A percentile compares a stretch with the other conserved stretches of the same genome.
Conservation (phyloP, 495 filamentous ascomycete species). For the Penicillium canescens region DNA sequence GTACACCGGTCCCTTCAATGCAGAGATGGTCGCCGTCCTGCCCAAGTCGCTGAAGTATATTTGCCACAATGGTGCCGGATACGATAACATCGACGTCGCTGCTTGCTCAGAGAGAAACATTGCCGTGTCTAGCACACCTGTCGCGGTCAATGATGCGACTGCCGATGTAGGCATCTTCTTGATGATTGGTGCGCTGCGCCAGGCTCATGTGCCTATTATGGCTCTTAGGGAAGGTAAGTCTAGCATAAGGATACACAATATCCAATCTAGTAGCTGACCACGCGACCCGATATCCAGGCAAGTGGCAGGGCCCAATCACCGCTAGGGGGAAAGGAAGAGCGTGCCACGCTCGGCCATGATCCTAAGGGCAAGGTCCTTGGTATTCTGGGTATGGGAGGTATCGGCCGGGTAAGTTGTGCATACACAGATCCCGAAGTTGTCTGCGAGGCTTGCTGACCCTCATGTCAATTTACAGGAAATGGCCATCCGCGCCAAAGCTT, state of each 20-base stretch:
- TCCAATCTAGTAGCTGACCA: neutral
- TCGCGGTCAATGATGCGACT: conserved; percentile 69
- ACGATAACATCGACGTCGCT: conserved; percentile 75
- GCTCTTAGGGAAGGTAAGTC: conserved; percentile 58
- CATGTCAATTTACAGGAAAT: conserved; percentile 50
- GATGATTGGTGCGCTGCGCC: conserved; percentile 67
- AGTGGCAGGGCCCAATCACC: conserved; percentile 47
- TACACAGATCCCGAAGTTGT: neutral
- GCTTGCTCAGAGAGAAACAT: conserved; percentile 65
- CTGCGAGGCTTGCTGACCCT: neutral
- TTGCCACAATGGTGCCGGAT: conserved; percentile 84
- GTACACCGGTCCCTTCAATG: conserved; percentile 62
- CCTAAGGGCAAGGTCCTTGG: conserved; percentile 73
- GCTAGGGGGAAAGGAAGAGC: conserved; percentile 4
- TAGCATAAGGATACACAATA: neutral
- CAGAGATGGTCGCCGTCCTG: conserved; percentile 56
- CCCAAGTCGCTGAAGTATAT: conserved; percentile 73
- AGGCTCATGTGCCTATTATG: conserved; percentile 61
- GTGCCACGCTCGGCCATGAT: conserved; percentile 58
- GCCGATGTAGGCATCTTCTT: conserved; percentile 73
- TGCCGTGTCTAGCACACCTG: conserved; percentile 65
- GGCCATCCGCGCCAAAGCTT: conserved; percentile 65
- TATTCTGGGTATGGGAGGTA: conserved; percentile 86
- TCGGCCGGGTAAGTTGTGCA: conserved; percentile 52
- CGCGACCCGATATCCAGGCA: conserved; percentile 27